Conservation (phyloP, 2,329 filamentous ascomycete genomes). For the Aspergillus ochraceoroseus region DNA sequence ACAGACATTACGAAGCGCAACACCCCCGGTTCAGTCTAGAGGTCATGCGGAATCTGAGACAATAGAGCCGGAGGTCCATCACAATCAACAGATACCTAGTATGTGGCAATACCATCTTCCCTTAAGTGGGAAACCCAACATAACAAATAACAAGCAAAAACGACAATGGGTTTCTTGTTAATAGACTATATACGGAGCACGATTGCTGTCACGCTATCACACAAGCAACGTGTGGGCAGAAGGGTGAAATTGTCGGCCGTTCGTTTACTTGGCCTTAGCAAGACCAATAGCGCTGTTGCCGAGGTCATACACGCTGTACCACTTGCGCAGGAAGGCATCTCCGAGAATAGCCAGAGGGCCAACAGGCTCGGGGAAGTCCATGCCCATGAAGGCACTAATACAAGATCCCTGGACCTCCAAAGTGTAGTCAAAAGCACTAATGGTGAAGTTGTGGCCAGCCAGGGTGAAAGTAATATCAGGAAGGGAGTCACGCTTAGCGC, state of each 20-base stretch:
- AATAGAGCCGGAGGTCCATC: no score
- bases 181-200: no score
- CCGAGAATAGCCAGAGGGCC: slow-evolving; percentile 93
- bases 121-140: no score
- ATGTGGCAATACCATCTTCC: no score
- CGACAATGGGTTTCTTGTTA: no score
- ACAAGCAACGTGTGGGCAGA: background rate
- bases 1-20: no score
- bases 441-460: slow-evolving; percentile 87
- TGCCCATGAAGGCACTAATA: slow-evolving; percentile 96
- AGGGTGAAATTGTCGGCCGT: slow-evolving; percentile 2
- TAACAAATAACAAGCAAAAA: no score
- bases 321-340: slow-evolving; percentile 52
- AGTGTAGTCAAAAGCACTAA: slow-evolving; percentile 85
- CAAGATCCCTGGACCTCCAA: slow-evolving; percentile 92
- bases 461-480: slow-evolving; percentile 91
- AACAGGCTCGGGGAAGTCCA: slow-evolving; percentile 80
- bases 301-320: slow-evolving; percentile 92
- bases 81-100: no score
- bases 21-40: no score
- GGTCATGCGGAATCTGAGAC: no score
- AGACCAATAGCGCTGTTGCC: slow-evolving; percentile 84
- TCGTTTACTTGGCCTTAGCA: slow-evolving; percentile 68
- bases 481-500: slow-evolving; percentile 71
- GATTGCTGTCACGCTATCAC: no score